phyloP scores from a whole-genome alignment of 2,329 filamentous ascomycete species.

The Fusarium scirpi region DNA sequence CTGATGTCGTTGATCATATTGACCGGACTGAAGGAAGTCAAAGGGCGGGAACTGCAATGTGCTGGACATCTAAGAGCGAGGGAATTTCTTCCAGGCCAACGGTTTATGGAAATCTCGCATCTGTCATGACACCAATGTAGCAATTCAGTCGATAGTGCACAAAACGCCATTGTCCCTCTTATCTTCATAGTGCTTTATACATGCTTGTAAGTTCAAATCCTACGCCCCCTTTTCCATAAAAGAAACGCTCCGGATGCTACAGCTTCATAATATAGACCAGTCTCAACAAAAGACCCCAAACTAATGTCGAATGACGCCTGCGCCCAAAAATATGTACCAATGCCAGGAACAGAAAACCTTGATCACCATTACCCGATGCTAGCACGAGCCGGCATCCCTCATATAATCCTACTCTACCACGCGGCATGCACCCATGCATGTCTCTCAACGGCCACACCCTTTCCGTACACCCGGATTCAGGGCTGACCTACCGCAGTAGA shows the following conservation, averaged over 20 bases:
- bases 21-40: background rate
- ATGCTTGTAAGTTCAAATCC: background rate
- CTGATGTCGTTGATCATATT: background rate
- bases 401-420: slow-evolving; percentile 29
- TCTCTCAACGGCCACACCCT: slow-evolving; percentile 8
- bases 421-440: slow-evolving; percentile 12
- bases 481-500: slow-evolving; percentile 12
- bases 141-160: background rate
- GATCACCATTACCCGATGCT: slow-evolving; percentile 35
- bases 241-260: slow-evolving; percentile 25
- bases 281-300: slow-evolving; percentile 30
- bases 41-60: no score
- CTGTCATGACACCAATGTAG: background rate
- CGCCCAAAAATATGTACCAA: slow-evolving; percentile 33
- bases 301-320: slow-evolving; percentile 33
- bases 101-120: background rate
- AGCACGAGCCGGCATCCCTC: slow-evolving; percentile 14
- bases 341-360: slow-evolving; percentile 27
- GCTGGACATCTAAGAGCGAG: background rate
- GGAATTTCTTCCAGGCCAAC: background rate
- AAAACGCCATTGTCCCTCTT: background rate
- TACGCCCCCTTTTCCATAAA: slow-evolving; percentile 11
- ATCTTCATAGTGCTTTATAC: background rate
- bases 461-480: slow-evolving; percentile 22
- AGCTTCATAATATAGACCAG: slow-evolving; percentile 19